These are phyloP conservation scores for Lentinula lateritia DNA, from an alignment of 768 basidiomycete genomes.

Conservation along the genomic window DNA sequence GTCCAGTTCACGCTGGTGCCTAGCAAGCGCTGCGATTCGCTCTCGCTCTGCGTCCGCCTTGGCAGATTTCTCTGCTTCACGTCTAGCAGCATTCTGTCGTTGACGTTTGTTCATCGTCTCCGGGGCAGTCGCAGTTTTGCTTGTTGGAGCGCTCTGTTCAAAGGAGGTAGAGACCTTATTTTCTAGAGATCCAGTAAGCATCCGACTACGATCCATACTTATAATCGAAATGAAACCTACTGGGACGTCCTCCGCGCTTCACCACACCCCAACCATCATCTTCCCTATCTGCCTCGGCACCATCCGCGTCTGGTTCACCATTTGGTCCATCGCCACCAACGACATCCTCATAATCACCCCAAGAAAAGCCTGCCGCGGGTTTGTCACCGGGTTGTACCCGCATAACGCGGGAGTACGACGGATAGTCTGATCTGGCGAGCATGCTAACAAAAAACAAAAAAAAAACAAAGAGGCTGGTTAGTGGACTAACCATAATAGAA, in stretches of 20 bases:
- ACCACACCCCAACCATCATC: slow-evolving; percentile 83
- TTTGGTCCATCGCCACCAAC: slow-evolving; percentile 11
- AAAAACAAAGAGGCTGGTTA: slow-evolving; percentile 3
- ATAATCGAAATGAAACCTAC: slow-evolving; percentile 23
- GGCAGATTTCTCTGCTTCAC: slow-evolving; percentile 37
- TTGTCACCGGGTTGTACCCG: slow-evolving; percentile 59
- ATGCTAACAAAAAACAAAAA: slow-evolving; percentile 36
- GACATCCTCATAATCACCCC: slow-evolving; percentile 76
- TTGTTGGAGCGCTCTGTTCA: neutral
- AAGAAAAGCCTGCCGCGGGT: slow-evolving; percentile 63
- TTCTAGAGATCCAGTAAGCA: neutral
- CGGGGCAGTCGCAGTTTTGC: slow-evolving; percentile 9
- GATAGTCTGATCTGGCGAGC: slow-evolving; percentile 55
- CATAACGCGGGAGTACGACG: slow-evolving; percentile 56
- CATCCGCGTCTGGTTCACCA: slow-evolving; percentile 17
- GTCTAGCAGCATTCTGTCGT: slow-evolving; percentile 45
- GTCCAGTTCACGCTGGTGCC: slow-evolving; percentile 46
- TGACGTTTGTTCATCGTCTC: slow-evolving; percentile 45
- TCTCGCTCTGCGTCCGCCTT: slow-evolving; percentile 37
- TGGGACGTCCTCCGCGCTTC: slow-evolving; percentile 41
- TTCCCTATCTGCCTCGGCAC: slow-evolving; percentile 62
- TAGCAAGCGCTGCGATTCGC: slow-evolving; percentile 32
- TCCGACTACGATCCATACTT: neutral
- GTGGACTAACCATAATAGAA: neutral
- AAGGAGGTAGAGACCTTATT: neutral